phyloP scores from a whole-genome alignment of 176 grass and related monocot species.

The Carex pumila region DNA sequence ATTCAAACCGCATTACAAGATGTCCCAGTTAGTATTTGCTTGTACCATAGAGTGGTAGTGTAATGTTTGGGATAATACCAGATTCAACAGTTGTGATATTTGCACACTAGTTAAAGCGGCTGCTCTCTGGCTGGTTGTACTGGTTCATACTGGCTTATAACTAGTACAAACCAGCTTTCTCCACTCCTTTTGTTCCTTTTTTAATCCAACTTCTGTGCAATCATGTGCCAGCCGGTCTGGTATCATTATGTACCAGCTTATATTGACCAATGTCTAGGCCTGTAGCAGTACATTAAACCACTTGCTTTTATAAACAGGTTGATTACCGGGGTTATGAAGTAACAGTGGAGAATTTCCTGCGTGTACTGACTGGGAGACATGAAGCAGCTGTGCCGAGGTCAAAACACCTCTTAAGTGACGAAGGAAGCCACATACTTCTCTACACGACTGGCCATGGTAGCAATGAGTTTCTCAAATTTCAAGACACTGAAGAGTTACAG shows the following conservation, averaged over 20 bases:
- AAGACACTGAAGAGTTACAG: conserved; percentile 96
- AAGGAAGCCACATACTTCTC: conserved; percentile 95
- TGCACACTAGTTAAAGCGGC: not conserved
- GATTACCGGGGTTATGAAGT: conserved; percentile 98
- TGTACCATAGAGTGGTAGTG: not conserved
- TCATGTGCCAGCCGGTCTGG: not conserved
- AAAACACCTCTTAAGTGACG: conserved; percentile 89
- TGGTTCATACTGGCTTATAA: not conserved
- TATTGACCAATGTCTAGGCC: not conserved
- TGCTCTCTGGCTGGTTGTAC: not conserved
- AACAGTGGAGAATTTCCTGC: conserved; percentile 88
- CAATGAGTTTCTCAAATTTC: conserved; percentile 98
- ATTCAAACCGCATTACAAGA: not conserved
- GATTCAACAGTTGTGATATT: not conserved
- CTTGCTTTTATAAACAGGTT: conserved; percentile 39
- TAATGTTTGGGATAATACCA: not conserved
- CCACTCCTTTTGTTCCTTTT: not conserved
- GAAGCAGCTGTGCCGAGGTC: conserved; percentile 77
- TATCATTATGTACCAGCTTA: not conserved
- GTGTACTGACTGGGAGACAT: conserved; percentile 82
- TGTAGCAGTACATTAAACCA: not conserved
- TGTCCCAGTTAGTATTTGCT: not conserved
- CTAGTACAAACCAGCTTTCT: not conserved
- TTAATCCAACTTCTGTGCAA: not conserved
- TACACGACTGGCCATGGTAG: conserved; percentile 99